These are phyloP conservation scores for Tricholoma sp. DNA, from an alignment of 768 basidiomycete species.

Conservation along the genomic window DNA sequence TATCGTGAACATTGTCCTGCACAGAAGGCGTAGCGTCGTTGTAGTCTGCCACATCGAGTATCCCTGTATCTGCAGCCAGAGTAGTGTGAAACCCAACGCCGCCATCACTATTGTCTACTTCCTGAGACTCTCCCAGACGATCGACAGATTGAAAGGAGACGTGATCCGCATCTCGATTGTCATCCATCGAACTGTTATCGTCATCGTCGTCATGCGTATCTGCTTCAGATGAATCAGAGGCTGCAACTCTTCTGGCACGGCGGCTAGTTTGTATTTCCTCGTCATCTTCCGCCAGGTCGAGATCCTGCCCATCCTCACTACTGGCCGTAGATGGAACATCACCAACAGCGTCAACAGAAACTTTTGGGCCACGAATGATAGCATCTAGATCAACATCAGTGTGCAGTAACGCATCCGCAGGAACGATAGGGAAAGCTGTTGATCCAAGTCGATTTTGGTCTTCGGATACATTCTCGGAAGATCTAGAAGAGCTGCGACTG, in stretches of 20 bases:
- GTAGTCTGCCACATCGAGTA: slow-evolving; percentile 1
- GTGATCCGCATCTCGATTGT: slow-evolving; percentile 6
- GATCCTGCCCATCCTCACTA: slow-evolving; percentile 37
- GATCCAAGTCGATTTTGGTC: not conserved
- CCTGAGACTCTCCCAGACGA: slow-evolving; percentile 24
- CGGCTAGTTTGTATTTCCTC: slow-evolving; percentile 16
- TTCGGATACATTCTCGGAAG: slow-evolving; percentile 6
- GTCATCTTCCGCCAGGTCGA: slow-evolving; percentile 30
- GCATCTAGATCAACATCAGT: slow-evolving; percentile 30
- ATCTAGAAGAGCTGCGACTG: not conserved
- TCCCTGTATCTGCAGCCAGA: slow-evolving; percentile 26
- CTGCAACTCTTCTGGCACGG: slow-evolving; percentile 23
- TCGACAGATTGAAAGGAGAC: slow-evolving; percentile 28
- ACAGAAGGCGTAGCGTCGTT: not conserved
- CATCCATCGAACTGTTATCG: slow-evolving; percentile 12
- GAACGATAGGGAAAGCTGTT: slow-evolving; percentile 19
- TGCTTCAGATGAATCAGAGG: slow-evolving; percentile 19
- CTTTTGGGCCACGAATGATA: slow-evolving; percentile 34
- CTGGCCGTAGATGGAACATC: slow-evolving; percentile 37
- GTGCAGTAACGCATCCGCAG: slow-evolving; percentile 19
- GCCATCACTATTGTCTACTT: slow-evolving; percentile 28
- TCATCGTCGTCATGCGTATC: slow-evolving; percentile 35
- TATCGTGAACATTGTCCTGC: not conserved
- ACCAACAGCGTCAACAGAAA: slow-evolving; percentile 20
- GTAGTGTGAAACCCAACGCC: slow-evolving; percentile 30